Conservation (phyloP, 345 rosid genomes). For the Theobroma cacao region DNA sequence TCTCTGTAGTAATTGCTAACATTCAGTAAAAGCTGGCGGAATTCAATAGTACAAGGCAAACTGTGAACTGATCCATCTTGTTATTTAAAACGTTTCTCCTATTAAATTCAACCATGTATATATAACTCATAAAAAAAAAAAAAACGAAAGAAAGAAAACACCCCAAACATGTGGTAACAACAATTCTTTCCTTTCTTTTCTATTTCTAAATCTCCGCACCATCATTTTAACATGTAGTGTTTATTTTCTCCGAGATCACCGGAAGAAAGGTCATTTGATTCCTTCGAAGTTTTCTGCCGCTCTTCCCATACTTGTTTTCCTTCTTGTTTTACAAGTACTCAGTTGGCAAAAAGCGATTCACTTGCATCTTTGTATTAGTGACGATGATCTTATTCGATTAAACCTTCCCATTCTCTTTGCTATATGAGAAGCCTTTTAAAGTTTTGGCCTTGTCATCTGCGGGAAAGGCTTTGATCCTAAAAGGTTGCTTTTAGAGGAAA, state of each 20-base stretch:
- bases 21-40: constrained; percentile 4
- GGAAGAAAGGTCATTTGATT: neutral
- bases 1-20: neutral
- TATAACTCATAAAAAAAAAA: neutral
- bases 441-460: neutral
- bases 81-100: constrained; percentile 1
- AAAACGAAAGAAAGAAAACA: too few relatives aligned
- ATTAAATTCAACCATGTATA: neutral
- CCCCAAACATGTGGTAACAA: neutral
- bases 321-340: neutral
- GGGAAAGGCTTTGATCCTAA: neutral
- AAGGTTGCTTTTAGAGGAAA: neutral
- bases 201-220: neutral
- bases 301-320: neutral
- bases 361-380: neutral
- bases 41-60: neutral
- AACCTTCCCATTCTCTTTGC: neutral
- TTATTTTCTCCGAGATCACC: neutral
- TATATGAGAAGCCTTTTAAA: neutral
- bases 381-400: neutral
- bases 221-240: neutral
- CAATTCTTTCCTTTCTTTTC: neutral
- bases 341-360: neutral
- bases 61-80: neutral
- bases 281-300: neutral